A percentile compares a stretch with the other conserved stretches of the same genome.
These are phyloP conservation scores for Gryganskiella cystojenkinii DNA, from an alignment of 192 early-diverging fungal genomes.

Conservation along the genomic window DNA sequence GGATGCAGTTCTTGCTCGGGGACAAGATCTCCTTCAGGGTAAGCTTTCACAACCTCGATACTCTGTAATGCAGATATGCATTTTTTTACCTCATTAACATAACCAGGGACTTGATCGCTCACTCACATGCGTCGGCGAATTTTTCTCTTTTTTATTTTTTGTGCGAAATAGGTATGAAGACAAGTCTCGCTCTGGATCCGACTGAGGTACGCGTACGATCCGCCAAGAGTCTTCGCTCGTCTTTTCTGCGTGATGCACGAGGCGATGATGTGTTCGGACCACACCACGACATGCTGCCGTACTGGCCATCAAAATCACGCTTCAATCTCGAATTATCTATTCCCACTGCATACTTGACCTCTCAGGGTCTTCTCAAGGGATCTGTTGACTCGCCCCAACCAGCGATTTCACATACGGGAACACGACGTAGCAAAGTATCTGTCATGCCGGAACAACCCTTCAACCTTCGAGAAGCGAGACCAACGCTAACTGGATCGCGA, in stretches of 20 bases:
- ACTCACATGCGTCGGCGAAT: background rate
- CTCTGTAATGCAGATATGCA: background rate
- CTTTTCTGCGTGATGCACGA: background rate
- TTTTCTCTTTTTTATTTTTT: background rate
- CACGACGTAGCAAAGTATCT: background rate
- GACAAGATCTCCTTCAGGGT: constrained; percentile 39
- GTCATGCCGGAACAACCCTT: background rate
- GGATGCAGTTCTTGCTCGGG: constrained; percentile 38
- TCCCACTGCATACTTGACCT: constrained; percentile 42
- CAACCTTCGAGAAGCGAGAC: too few relatives aligned
- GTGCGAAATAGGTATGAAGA: constrained; percentile 30
- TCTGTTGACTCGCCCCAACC: background rate
- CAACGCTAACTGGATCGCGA: too few relatives aligned
- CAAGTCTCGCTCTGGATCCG: constrained; percentile 38
- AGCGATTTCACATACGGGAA: too few relatives aligned
- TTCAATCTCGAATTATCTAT: constrained; percentile 41
- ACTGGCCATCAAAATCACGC: constrained; percentile 40
- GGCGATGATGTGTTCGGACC: constrained; percentile 2
- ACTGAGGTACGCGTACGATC: constrained; percentile 26
- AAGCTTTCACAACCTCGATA: background rate
- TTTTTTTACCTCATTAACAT: too few relatives aligned
- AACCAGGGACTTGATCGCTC: background rate
- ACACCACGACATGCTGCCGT: constrained; percentile 21
- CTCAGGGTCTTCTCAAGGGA: constrained; percentile 34
- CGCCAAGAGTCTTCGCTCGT: constrained; percentile 17